These are phyloP conservation scores for Candida quercuum DNA, from an alignment of 805 yeast genomes.

Conservation along the genomic window DNA sequence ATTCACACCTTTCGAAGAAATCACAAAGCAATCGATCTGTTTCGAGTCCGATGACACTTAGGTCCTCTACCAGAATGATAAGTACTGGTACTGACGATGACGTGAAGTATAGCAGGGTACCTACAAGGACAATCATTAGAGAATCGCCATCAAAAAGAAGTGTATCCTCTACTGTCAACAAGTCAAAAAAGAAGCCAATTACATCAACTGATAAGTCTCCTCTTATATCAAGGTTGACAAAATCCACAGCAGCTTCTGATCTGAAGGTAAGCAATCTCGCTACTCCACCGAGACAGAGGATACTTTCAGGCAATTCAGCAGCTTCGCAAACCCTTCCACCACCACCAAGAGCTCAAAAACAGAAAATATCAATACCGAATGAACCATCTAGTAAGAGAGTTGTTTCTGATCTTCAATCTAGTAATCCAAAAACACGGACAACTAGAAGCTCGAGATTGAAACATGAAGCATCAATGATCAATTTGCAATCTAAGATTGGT, in stretches of 20 bases:
- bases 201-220: slow-evolving; percentile 13
- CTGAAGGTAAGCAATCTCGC: slow-evolving; percentile 6
- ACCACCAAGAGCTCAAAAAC: background rate
- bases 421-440: slow-evolving; percentile 5
- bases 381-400: slow-evolving; percentile 8
- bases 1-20: no score
- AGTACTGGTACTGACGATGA: background rate
- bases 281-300: background rate
- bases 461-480: slow-evolving; percentile 13
- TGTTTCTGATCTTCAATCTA: slow-evolving; percentile 9
- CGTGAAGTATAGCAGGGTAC: background rate
- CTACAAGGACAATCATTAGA: background rate
- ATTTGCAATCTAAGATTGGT: slow-evolving; percentile 4
- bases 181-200: background rate
- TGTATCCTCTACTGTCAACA: background rate
- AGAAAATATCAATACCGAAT: background rate
- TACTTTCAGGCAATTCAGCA: background rate
- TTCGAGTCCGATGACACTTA: background rate
- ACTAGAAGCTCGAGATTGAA: slow-evolving; percentile 18
- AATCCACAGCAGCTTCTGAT: slow-evolving; percentile 20
- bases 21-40: background rate
- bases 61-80: background rate
- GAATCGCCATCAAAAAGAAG: slow-evolving; percentile 10
- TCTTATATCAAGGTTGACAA: slow-evolving; percentile 18
- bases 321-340: background rate